phyloP scores from a whole-genome alignment of 768 basidiomycete genomes.

The Naematelia encephala region DNA sequence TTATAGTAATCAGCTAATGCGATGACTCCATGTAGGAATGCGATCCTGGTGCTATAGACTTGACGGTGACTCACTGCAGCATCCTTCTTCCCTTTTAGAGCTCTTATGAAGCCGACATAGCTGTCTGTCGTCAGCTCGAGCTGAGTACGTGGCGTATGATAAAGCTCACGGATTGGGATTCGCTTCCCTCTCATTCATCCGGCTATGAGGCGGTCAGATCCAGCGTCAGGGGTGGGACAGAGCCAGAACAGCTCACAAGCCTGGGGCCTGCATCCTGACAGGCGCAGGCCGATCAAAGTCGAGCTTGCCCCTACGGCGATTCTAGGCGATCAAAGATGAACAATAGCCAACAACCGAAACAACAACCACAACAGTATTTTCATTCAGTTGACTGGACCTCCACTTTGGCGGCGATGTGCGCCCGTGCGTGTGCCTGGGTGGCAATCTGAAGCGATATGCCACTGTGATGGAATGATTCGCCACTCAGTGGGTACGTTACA shows the following conservation, averaged over 20 bases:
- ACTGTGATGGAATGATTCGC: background rate
- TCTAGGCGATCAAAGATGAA: no score
- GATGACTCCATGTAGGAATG: no score
- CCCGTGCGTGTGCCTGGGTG: background rate
- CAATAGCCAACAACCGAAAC: no score
- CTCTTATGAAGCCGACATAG: constrained; percentile 40
- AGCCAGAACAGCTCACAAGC: constrained; percentile 25
- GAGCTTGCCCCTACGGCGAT: no score
- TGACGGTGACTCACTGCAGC: constrained; percentile 14
- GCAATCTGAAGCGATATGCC: background rate
- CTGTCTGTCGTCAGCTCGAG: constrained; percentile 9
- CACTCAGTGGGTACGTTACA: no score
- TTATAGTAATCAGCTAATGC: constrained; percentile 5
- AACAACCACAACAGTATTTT: no score
- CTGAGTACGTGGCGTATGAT: no score
- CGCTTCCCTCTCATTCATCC: constrained; percentile 42
- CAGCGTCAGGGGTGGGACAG: background rate
- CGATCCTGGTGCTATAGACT: background rate
- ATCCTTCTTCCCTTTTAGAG: constrained; percentile 31
- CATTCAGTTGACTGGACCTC: background rate
- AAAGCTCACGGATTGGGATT: constrained; percentile 40
- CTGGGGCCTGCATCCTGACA: constrained; percentile 40
- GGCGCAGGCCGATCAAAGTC: no score
- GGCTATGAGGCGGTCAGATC: constrained; percentile 20
- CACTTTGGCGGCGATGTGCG: background rate